phyloP scores from a whole-genome alignment of 2,329 filamentous ascomycete genomes.

The Aspergillus pseudoglaucus region DNA sequence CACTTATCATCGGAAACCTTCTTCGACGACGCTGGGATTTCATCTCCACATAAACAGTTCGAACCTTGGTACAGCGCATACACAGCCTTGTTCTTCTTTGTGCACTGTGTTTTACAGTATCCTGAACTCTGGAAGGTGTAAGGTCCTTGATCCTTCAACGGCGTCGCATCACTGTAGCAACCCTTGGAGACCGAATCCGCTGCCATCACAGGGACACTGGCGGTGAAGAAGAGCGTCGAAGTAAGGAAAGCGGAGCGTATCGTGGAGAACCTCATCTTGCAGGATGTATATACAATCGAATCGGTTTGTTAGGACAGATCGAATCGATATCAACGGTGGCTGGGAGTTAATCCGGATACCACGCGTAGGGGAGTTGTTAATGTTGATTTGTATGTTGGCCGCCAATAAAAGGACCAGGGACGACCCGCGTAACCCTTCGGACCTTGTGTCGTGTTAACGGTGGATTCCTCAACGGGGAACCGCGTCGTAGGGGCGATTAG shows the following conservation, averaged over 20 bases:
- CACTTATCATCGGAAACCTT: constrained; percentile 57
- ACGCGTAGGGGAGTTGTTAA: neutral
- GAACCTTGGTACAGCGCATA: constrained; percentile 56
- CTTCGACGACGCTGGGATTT: constrained; percentile 54
- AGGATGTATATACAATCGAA: constrained; percentile 3
- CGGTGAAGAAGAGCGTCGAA: constrained; percentile 20
- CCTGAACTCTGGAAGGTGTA: constrained; percentile 51
- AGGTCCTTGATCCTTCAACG: constrained; percentile 42
- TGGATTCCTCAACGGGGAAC: neutral
- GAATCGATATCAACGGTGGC: neutral
- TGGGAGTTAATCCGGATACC: neutral
- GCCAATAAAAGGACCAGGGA: constrained; percentile 18
- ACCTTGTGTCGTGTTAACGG: constrained; percentile 1
- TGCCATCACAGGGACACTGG: constrained; percentile 12
- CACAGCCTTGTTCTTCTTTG: constrained; percentile 46
- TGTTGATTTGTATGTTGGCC: neutral
- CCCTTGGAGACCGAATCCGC: constrained; percentile 30
- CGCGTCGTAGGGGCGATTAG: neutral
- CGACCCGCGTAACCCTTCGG: constrained; percentile 34
- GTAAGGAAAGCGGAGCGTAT: constrained; percentile 18
- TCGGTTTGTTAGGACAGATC: neutral
- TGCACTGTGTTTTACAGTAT: constrained; percentile 50
- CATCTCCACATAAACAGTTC: constrained; percentile 67
- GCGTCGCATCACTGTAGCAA: constrained; percentile 47
- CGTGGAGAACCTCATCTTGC: constrained; percentile 23